These are phyloP conservation scores for Keqinozyma sinolaborantium DNA, from an alignment of 1,139 yeast species.

Conservation along the genomic window DNA sequence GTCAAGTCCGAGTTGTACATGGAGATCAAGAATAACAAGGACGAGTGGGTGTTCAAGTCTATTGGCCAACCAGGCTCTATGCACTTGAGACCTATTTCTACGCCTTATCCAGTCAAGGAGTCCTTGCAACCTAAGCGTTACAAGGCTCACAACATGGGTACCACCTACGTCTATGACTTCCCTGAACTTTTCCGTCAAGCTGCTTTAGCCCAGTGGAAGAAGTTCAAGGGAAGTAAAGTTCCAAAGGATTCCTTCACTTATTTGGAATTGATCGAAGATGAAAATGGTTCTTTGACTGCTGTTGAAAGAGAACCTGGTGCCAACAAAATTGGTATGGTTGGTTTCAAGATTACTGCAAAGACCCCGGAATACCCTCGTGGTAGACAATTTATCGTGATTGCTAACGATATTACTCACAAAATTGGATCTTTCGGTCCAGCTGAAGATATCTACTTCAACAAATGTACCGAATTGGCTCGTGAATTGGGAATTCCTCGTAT, in stretches of 20 bases:
- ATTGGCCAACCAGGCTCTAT: slow-evolving; percentile 92
- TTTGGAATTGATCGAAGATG: slow-evolving; percentile 80
- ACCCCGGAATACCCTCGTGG: slow-evolving; percentile 98
- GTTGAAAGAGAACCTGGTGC: slow-evolving; percentile 96
- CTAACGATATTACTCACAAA: slow-evolving; percentile 95
- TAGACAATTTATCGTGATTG: slow-evolving; percentile 86
- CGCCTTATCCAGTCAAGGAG: slow-evolving; percentile 97
- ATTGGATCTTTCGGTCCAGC: slow-evolving; percentile 99
- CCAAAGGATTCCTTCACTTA: slow-evolving; percentile 79
- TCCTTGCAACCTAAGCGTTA: slow-evolving; percentile 98
- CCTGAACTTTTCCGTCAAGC: slow-evolving; percentile 98
- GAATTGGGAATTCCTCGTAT: slow-evolving; percentile 90
- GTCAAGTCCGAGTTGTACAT: slow-evolving; percentile 93
- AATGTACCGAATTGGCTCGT: slow-evolving; percentile 90
- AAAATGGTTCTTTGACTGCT: slow-evolving; percentile 75
- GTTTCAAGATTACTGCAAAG: slow-evolving; percentile 84
- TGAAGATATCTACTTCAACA: slow-evolving; percentile 87
- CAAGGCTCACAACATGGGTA: slow-evolving; percentile 97
- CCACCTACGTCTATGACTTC: slow-evolving; percentile 97
- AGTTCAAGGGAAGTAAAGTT: slow-evolving; percentile 50
- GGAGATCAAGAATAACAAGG: slow-evolving; percentile 86
- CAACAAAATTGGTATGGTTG: slow-evolving; percentile 95
- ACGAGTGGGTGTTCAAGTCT: slow-evolving; percentile 96
- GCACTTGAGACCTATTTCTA: slow-evolving; percentile 94
- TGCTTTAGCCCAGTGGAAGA: slow-evolving; percentile 79